A percentile compares a stretch with the other conserved stretches of the same genome.
Evolutionary conservation across 495 filamentous ascomycete species (phyloP).

Genomic region (Terfezia claveryi): DNA sequence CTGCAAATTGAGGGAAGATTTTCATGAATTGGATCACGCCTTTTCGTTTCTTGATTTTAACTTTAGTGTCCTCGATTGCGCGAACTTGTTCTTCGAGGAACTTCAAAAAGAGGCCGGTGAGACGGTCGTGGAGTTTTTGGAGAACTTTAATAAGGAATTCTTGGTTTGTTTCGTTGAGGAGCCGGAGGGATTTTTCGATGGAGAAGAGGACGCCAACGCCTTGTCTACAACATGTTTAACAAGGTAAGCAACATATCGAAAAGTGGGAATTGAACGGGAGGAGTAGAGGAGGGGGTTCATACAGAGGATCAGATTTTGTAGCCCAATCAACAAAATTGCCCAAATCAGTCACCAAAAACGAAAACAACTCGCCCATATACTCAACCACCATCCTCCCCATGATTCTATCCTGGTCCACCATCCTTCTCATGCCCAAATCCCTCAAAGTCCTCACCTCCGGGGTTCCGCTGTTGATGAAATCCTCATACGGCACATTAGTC

Average conservation of each 20-base stretch:
- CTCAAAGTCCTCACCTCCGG: conserved; percentile 46
- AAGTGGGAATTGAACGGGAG: not conserved
- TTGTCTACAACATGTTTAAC: conserved; percentile 33
- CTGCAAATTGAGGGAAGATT: conserved; percentile 42
- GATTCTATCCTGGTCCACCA: conserved; percentile 64
- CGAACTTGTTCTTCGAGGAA: conserved; percentile 89
- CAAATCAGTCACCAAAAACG: conserved; percentile 56
- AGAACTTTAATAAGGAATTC: conserved; percentile 66
- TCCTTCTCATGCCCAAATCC: conserved; percentile 45
- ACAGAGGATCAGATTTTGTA: conserved; percentile 51
- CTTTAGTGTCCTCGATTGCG: conserved; percentile 95
- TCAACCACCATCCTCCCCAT: conserved; percentile 57
- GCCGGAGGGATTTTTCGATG: conserved; percentile 52
- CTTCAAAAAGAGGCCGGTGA: conserved; percentile 56
- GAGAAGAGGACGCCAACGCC: conserved; percentile 66
- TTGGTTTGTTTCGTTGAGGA: conserved; percentile 70
- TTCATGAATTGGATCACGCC: conserved; percentile 87
- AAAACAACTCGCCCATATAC: conserved; percentile 70
- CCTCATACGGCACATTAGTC: conserved; percentile 55
- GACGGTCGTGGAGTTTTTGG: conserved; percentile 53
- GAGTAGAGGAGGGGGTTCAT: conserved; percentile 20
- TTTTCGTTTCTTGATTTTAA: conserved; percentile 95
- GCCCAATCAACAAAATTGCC: conserved; percentile 71
- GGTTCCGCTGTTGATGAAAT: conserved; percentile 36
- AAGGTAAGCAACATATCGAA: not conserved